Evolutionary conservation across 2,329 filamentous ascomycete genomes (phyloP), one percentile per base, ranked within the genome.

Genomic region (Epichloe scottii): DNA sequence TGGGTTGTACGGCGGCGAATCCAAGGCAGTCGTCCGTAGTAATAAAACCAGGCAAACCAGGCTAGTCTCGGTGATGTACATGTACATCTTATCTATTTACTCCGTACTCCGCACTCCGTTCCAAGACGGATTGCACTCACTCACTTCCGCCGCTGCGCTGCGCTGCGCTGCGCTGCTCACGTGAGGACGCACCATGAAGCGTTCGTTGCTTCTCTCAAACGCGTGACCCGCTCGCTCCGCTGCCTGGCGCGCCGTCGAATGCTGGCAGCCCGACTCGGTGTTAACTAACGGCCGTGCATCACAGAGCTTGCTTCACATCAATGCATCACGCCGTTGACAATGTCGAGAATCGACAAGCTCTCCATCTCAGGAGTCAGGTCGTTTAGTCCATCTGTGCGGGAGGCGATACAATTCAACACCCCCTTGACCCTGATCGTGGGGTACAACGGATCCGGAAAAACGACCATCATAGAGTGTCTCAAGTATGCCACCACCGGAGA

Each of bases 401-500:
- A 96, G 69, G 84, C 79, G 38, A 95, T 97, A 55, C 78, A 85
- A 59, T 97, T 98, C 66, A 83, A 89, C 57, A 85, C 87, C 0
- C 94, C 93, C 26, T 77, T 98, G 51, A 98, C 93, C 12, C 78
- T 98, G 55, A 98, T 98, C 59, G 94, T 98, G 53, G 93, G 93
- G 53, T 88, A 89, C 69, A 98, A 98, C 71, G 93, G 93, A 51
- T 97, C 91, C 1, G 93, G 93, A 55, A 98, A 98, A 72, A 98
- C 93, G 10, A 97, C 93, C 52, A 95, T 98, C 63, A 98, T 98
- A 68, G 93, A 98, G 68, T 95, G 89, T 66, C 85, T 98, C 62
- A 96, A 96, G 65, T 98, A 96, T 81, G 90, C 88, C 49, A 96
- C 94, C 17, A 96, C 90, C 7, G 94, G 93, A 51, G 87, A 94